A percentile compares a stretch with the other conserved stretches of the same genome.
phyloP scores from a whole-genome alignment of 257 asterid species.

The Echites panduratus region DNA sequence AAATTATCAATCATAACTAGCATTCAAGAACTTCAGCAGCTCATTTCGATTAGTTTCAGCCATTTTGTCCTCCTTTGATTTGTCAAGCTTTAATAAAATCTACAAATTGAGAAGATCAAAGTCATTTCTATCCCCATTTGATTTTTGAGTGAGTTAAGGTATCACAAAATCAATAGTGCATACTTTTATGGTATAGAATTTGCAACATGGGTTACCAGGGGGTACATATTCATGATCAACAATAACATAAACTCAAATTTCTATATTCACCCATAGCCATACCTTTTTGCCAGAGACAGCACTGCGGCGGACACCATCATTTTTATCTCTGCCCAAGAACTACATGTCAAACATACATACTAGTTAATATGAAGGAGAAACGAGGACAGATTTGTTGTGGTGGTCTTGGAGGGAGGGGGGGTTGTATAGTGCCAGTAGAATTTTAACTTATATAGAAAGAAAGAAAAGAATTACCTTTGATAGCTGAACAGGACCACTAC shows the following conservation, averaged over 20 bases:
- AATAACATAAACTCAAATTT: background rate
- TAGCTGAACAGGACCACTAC: slow-evolving; percentile 92
- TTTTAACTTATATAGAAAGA: slow-evolving; percentile 1
- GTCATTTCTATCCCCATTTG: background rate
- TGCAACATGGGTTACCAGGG: background rate
- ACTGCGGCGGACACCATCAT: slow-evolving; percentile 89
- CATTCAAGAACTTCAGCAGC: slow-evolving; percentile 86
- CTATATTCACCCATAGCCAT: background rate
- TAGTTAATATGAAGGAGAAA: slow-evolving; percentile 13
- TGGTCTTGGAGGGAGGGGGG: too few relatives aligned
- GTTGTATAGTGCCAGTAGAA: too few relatives aligned
- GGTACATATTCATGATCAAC: background rate
- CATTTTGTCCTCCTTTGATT: slow-evolving; percentile 91
- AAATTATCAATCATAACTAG: slow-evolving; percentile 73
- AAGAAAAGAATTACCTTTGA: slow-evolving; percentile 53
- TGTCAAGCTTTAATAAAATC: slow-evolving; percentile 86
- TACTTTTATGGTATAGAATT: background rate
- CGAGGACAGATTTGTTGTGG: too few relatives aligned
- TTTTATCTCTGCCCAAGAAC: slow-evolving; percentile 80
- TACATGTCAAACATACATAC: slow-evolving; percentile 27
- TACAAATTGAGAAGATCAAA: slow-evolving; percentile 23
- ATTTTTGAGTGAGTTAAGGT: background rate
- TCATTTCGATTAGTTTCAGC: slow-evolving; percentile 86
- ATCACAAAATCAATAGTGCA: background rate
- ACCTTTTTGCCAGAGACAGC: slow-evolving; percentile 98